Evolutionary conservation across 192 early-diverging fungal species (phyloP).

Genomic region (Coemansia erecta): DNA sequence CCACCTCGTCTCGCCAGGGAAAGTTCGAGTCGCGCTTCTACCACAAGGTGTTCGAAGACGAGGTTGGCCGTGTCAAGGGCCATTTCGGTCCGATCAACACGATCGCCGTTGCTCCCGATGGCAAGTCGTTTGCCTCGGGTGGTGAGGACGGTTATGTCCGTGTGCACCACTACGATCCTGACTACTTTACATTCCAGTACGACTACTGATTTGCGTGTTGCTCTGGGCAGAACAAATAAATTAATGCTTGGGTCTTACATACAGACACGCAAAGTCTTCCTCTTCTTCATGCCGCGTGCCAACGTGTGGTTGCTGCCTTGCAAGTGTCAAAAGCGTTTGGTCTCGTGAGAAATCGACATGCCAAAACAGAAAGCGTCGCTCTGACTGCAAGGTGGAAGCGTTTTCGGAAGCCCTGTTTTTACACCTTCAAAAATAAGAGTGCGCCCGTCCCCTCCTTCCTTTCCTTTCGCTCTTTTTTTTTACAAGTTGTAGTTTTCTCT

Average conservation of each 20-base stretch:
- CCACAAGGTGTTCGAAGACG: slow-evolving; percentile 95
- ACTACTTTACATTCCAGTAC: slow-evolving; percentile 93
- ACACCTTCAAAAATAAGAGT: not conserved
- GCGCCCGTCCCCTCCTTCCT: not conserved
- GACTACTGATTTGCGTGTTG: slow-evolving; percentile 32
- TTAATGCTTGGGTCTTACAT: not conserved
- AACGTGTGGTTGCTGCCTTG: not conserved
- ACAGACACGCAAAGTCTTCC: not conserved
- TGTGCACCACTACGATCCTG: slow-evolving; percentile 92
- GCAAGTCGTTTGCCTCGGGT: slow-evolving; percentile 90
- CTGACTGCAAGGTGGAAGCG: no score
- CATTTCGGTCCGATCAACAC: slow-evolving; percentile 99
- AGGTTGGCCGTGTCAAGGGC: slow-evolving; percentile 94
- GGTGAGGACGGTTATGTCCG: slow-evolving; percentile 98
- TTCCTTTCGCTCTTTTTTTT: not conserved
- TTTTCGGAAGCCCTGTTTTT: slow-evolving; percentile 5
- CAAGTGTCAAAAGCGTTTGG: not conserved
- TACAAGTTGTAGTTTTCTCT: not conserved
- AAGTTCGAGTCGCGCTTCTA: slow-evolving; percentile 98
- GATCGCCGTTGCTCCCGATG: slow-evolving; percentile 93
- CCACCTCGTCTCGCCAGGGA: slow-evolving; percentile 82
- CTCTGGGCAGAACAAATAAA: not conserved
- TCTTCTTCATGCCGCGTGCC: not conserved
- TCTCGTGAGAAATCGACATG: no score
- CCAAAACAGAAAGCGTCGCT: no score